phyloP scores from a whole-genome alignment of 495 filamentous ascomycete species.

The Glutinoglossum americanum region DNA sequence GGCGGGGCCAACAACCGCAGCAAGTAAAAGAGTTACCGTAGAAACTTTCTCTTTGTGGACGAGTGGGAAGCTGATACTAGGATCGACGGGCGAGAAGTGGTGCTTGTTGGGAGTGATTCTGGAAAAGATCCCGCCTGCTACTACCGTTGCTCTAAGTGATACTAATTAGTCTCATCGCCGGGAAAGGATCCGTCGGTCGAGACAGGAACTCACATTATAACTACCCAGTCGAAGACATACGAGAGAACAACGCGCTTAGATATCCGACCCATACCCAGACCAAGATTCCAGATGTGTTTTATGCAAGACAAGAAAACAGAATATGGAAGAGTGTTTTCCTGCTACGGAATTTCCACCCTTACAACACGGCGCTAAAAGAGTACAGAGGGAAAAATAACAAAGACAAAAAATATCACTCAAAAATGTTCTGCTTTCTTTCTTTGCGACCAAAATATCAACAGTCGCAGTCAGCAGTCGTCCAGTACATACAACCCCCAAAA shows the following conservation, averaged over 20 bases:
- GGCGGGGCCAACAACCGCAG: slow-evolving; percentile 30
- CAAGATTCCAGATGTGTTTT: too few relatives aligned
- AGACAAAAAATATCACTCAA: too few relatives aligned
- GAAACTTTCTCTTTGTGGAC: slow-evolving; percentile 32
- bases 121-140: slow-evolving; percentile 26
- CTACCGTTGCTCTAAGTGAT: slow-evolving; percentile 19
- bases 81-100: slow-evolving; percentile 28
- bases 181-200: not conserved
- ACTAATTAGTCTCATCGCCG: not conserved
- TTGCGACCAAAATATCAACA: too few relatives aligned
- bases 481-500: too few relatives aligned
- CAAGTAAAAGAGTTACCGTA: slow-evolving; percentile 25
- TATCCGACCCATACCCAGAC: not conserved
- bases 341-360: too few relatives aligned
- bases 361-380: too few relatives aligned
- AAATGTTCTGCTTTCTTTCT: too few relatives aligned
- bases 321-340: too few relatives aligned
- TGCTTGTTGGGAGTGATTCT: slow-evolving; percentile 18
- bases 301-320: too few relatives aligned
- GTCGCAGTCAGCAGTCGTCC: too few relatives aligned
- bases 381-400: too few relatives aligned
- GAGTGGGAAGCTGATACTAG: slow-evolving; percentile 35
- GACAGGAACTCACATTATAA: slow-evolving; percentile 27
- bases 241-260: slow-evolving; percentile 15
- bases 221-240: slow-evolving; percentile 31